A percentile compares a stretch with the other conserved stretches of the same genome.
phyloP scores from a whole-genome alignment of 2,329 filamentous ascomycete genomes.

The Alternaria sp. region DNA sequence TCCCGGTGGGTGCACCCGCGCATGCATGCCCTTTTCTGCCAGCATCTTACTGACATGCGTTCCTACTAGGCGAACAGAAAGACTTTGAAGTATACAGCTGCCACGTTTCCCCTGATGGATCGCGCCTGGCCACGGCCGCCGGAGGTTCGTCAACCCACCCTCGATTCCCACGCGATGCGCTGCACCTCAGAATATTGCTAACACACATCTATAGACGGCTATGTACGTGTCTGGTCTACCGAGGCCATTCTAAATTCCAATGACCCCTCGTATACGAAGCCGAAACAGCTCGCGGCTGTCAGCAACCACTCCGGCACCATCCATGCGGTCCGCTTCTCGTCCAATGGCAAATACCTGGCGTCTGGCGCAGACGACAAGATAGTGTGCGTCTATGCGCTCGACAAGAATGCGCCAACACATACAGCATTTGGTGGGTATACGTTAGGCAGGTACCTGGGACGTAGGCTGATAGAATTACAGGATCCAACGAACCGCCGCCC shows the following conservation, averaged over 20 bases:
- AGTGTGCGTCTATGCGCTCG: slow-evolving; percentile 93
- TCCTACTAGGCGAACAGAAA: slow-evolving; percentile 80
- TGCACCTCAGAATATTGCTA: slow-evolving; percentile 16
- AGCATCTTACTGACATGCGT: slow-evolving; percentile 20
- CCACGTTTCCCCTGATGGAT: slow-evolving; percentile 93
- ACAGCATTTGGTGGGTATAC: slow-evolving; percentile 73
- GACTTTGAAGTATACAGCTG: slow-evolving; percentile 99
- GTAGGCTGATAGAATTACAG: slow-evolving; percentile 49
- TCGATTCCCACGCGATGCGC: slow-evolving; percentile 27
- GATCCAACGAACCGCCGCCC: slow-evolving; percentile 85
- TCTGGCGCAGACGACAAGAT: slow-evolving; percentile 99
- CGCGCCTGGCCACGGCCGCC: slow-evolving; percentile 88
- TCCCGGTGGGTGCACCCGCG: slow-evolving; percentile 66
- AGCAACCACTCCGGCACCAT: slow-evolving; percentile 98
- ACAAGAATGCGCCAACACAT: slow-evolving; percentile 78
- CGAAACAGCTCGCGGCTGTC: slow-evolving; percentile 95
- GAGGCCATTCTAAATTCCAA: slow-evolving; percentile 87
- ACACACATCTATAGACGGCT: slow-evolving; percentile 70
- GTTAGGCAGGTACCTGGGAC: background rate
- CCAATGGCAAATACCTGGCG: slow-evolving; percentile 92
- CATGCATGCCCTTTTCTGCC: slow-evolving; percentile 9
- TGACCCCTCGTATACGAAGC: slow-evolving; percentile 73
- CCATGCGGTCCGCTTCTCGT: slow-evolving; percentile 94
- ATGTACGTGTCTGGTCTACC: slow-evolving; percentile 97
- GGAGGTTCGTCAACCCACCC: slow-evolving; percentile 68